These are phyloP conservation scores for Diddensiella transvaalensis DNA, from an alignment of 805 yeast genomes.

Conservation along the genomic window DNA sequence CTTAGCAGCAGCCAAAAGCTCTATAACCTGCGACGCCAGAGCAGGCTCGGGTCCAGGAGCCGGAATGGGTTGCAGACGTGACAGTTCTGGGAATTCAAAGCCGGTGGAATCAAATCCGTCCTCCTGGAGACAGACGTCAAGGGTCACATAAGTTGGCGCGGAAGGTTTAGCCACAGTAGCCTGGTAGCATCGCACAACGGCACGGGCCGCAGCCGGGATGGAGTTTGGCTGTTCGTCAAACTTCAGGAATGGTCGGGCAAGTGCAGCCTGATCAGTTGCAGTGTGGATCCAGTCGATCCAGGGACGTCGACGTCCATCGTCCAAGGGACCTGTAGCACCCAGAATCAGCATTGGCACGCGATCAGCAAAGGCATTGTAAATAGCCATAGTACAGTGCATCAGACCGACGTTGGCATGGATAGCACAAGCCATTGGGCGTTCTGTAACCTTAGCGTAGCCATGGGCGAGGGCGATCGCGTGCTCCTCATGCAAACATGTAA, in stretches of 20 bases:
- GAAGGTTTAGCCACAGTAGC: conserved; percentile 3
- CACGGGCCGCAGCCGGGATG: conserved; percentile 6
- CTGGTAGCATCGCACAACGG: conserved; percentile 7
- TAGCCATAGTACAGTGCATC: conserved; percentile 6
- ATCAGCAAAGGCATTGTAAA: conserved; percentile 6
- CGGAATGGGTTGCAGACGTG: conserved; percentile 3
- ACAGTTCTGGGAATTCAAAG: neutral
- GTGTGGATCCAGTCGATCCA: conserved; percentile 7
- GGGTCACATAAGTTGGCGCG: conserved; percentile 4
- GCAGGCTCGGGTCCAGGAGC: conserved; percentile 5
- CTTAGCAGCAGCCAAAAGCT: conserved; percentile 1
- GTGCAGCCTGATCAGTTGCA: conserved; percentile 4
- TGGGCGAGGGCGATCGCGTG: conserved; percentile 6
- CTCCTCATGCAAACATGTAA: conserved; percentile 6
- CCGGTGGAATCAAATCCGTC: neutral
- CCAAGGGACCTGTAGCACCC: conserved; percentile 6
- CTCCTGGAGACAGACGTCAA: conserved; percentile 5
- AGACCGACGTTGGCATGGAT: conserved; percentile 6
- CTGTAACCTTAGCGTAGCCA: conserved; percentile 5
- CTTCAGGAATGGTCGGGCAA: conserved; percentile 5
- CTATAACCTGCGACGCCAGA: neutral
- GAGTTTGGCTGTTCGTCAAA: conserved; percentile 6
- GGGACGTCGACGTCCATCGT: conserved; percentile 4
- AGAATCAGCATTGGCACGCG: conserved; percentile 6
- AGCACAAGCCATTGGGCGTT: conserved; percentile 6